These are phyloP conservation scores for Alternaria ventricosa DNA, from an alignment of 2,329 filamentous ascomycete genomes.

Conservation along the genomic window DNA sequence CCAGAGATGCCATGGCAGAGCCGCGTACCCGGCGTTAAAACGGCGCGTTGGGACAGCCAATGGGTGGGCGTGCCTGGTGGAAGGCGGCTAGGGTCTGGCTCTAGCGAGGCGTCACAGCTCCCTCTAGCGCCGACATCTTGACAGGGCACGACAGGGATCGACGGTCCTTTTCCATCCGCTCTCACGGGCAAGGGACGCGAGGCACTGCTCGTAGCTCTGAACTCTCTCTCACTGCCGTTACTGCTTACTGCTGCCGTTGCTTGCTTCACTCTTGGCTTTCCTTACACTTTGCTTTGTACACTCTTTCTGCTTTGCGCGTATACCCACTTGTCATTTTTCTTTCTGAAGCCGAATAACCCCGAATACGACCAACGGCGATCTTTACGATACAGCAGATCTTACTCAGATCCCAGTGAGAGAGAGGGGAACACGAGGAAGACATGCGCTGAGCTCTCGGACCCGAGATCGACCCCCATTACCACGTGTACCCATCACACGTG, in stretches of 20 bases:
- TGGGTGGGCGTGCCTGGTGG: constrained; percentile 4
- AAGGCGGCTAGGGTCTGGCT: background rate
- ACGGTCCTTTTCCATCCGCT: background rate
- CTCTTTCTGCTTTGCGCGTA: background rate
- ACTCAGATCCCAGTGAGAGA: background rate
- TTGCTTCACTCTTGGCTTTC: background rate
- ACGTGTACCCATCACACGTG: background rate
- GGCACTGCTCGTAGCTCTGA: background rate
- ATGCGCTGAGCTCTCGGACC: background rate
- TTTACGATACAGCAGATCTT: background rate
- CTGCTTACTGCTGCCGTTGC: background rate
- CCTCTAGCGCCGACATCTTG: background rate
- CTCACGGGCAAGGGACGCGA: background rate
- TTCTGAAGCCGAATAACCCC: background rate
- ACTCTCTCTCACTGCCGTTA: background rate
- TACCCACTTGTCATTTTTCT: background rate
- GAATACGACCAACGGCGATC: background rate
- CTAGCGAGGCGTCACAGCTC: background rate
- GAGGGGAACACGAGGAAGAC: background rate
- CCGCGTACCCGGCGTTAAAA: constrained; percentile 16
- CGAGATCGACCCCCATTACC: background rate
- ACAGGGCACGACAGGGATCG: constrained; percentile 5
- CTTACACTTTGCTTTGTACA: background rate
- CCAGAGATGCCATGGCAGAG: constrained; percentile 1
- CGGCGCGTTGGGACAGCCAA: constrained; percentile 15